Evolutionary conservation across 768 basidiomycete genomes (phyloP), one percentile per base, ranked within the genome.

Genomic region (Paxillus ammoniavirescens): DNA sequence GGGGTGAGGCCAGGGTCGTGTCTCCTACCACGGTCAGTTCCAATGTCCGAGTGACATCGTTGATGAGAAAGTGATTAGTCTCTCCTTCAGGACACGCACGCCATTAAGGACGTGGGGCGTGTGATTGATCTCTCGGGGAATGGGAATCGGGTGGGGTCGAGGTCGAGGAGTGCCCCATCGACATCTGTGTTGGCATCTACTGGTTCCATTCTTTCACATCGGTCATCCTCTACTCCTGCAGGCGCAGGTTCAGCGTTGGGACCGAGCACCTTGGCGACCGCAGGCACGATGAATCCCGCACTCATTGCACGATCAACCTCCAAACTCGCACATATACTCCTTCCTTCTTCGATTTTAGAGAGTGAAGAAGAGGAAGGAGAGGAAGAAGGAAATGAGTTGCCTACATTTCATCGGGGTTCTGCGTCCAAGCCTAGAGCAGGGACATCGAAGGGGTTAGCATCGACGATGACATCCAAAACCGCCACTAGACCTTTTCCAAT

Each of bases 401-500:
- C 65, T 6, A 61, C 21, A 23, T 65, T 65, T 49, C 54, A 63
- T 49, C 42, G 33, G 15, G 54, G 52, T 55, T 57, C 58, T 14
- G 15, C 47, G 4, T 10, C 17, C 30, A 48, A 42, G 14, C 48
- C 48, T 8, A 49, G 38, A 28, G 35, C 12, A 33, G 40, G 36
- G 2, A 35, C 9, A 13, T 13, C 13, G 35, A 35, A 35, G 12
- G 35, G 13, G 13, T 33, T 3, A 9, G 12, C 35, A 8, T 9
- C 13, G 13, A 37, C 37, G 15, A 49, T 21, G 14, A 17, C 9
- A 36, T 33, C 3, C 8, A 52, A 53, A 35, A 52, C 47, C n/a
- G 56, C 37, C 3, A 59, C 55, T 42, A 61, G 47, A 7, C 65
- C 67, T 21, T 69, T 71, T 54, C 68, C 69, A 42, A 61, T 69